Evolutionary conservation across 192 early-diverging fungal species (phyloP).

Genomic region (Coemansia sp.): DNA sequence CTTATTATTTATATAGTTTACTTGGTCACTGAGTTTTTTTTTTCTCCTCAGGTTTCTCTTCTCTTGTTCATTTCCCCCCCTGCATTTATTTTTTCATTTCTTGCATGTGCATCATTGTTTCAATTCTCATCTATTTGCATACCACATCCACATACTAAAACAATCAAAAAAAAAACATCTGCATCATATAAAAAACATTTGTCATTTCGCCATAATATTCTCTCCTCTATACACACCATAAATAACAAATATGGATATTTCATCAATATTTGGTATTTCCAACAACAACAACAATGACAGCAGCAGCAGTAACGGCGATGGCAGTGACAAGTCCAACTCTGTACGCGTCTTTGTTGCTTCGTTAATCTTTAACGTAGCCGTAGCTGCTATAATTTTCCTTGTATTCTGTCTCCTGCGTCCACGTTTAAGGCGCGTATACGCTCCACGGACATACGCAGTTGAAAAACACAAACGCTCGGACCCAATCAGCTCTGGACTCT

Average conservation of each 20-base stretch:
- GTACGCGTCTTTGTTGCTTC: conserved; percentile 67
- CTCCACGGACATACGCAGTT: conserved; percentile 65
- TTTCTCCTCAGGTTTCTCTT: not conserved
- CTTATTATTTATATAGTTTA: no score
- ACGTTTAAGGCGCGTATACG: conserved; percentile 63
- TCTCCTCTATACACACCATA: not conserved
- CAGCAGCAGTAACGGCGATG: not conserved
- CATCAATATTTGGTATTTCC: no score
- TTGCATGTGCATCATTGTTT: no score
- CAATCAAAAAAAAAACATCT: no score
- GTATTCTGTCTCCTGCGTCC: conserved; percentile 66
- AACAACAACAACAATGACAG: not conserved
- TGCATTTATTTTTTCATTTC: not conserved
- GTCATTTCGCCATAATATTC: not conserved
- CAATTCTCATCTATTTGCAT: no score
- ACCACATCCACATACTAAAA: no score
- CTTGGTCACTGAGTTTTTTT: no score
- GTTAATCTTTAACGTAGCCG: conserved; percentile 60
- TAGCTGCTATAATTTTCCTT: conserved; percentile 53
- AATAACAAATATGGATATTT: no score
- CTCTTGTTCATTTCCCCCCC: not conserved
- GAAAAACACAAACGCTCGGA: conserved; percentile 54
- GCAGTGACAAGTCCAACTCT: conserved; percentile 38
- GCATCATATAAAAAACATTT: not conserved
- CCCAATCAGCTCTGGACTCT: conserved; percentile 48